These are phyloP conservation scores for Lachnellula suecica DNA, from an alignment of 2,329 filamentous ascomycete species.

Conservation along the genomic window DNA sequence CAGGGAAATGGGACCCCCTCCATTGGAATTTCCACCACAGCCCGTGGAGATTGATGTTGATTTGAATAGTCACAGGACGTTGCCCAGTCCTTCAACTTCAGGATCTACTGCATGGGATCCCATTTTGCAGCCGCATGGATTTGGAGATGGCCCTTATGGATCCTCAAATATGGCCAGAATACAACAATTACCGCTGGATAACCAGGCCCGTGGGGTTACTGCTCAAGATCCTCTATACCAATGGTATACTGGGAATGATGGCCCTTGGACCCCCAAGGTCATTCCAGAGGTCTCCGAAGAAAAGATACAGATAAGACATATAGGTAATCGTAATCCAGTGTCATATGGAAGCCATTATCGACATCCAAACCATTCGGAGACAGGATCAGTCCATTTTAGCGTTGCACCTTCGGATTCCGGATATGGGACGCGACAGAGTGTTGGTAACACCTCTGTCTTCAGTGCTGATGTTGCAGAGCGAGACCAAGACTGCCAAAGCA, in stretches of 20 bases:
- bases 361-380: constrained; percentile 29
- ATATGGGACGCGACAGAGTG: constrained; percentile 33
- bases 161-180: constrained; percentile 18
- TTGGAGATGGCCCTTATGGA: constrained; percentile 25
- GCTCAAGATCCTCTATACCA: constrained; percentile 28
- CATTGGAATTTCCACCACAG: constrained; percentile 26
- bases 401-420: constrained; percentile 35
- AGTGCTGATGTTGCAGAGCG: constrained; percentile 30
- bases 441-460: constrained; percentile 31
- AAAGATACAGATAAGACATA: constrained; percentile 20
- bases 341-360: constrained; percentile 31
- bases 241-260: constrained; percentile 41
- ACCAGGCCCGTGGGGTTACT: constrained; percentile 17
- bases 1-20: constrained; percentile 28
- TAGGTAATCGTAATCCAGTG: constrained; percentile 20
- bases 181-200: constrained; percentile 20
- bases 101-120: constrained; percentile 23
- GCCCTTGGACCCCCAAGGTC: constrained; percentile 43
- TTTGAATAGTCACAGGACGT: constrained; percentile 26
- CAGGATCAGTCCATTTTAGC: constrained; percentile 26
- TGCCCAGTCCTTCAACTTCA: constrained; percentile 26
- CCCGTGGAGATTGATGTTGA: constrained; percentile 32
- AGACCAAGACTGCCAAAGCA: constrained; percentile 30
- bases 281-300: constrained; percentile 29
- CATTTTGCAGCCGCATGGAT: constrained; percentile 15